These are phyloP conservation scores for Neonectria neomacrospora DNA, from an alignment of 2,329 filamentous ascomycete species.

Conservation along the genomic window DNA sequence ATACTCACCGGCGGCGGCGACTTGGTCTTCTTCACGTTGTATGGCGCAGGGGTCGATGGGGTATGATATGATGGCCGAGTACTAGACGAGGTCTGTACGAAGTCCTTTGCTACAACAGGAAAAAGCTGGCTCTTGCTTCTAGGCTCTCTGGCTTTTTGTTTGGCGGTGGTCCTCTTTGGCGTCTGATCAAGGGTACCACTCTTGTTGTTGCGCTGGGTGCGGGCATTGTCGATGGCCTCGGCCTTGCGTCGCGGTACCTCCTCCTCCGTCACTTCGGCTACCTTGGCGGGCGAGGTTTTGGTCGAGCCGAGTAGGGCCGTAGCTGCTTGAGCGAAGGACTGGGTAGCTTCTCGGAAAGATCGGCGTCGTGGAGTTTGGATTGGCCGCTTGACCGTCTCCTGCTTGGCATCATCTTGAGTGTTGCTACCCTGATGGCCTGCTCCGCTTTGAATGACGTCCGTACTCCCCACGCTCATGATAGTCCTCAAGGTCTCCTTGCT, in stretches of 20 bases:
- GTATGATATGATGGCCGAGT: conserved; percentile 22
- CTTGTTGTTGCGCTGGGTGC: not conserved
- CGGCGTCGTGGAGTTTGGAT: conserved; percentile 33
- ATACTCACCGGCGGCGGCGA: conserved; percentile 57
- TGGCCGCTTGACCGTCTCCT: not conserved
- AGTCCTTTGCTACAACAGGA: conserved; percentile 35
- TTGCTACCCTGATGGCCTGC: conserved; percentile 19
- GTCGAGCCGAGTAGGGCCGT: conserved; percentile 29
- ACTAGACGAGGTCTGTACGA: conserved; percentile 44
- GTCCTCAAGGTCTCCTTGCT: conserved; percentile 62
- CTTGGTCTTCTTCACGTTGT: conserved; percentile 45
- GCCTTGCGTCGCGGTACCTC: not conserved
- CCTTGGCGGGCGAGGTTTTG: conserved; percentile 23
- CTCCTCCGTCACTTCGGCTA: not conserved
- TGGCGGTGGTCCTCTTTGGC: not conserved
- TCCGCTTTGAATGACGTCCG: conserved; percentile 45
- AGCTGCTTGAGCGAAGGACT: conserved; percentile 33
- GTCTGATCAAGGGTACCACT: not conserved
- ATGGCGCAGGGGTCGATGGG: conserved; percentile 23
- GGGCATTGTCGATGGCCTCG: not conserved
- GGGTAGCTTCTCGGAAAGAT: conserved; percentile 13
- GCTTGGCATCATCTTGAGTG: not conserved
- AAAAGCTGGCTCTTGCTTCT: conserved; percentile 31
- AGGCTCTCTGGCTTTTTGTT: conserved; percentile 8
- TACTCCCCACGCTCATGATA: conserved; percentile 62